Evolutionary conservation across 2,329 filamentous ascomycete genomes (phyloP).

Genomic region (Alternaria triticina): DNA sequence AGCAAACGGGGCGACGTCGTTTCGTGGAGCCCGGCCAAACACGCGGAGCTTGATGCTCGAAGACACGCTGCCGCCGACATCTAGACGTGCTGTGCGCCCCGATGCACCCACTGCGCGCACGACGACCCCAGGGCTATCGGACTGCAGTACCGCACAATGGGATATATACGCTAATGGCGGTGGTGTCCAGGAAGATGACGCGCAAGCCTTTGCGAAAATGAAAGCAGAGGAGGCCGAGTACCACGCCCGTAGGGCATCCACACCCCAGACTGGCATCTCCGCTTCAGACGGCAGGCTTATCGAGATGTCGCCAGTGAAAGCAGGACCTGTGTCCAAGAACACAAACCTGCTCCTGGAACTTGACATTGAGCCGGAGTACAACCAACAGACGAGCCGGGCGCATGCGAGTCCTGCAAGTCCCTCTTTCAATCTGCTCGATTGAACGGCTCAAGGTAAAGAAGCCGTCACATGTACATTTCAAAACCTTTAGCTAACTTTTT

Average conservation of each 20-base stretch:
- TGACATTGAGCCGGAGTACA: not conserved
- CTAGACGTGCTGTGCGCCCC: not conserved
- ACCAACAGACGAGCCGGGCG: not conserved
- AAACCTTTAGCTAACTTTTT: not conserved
- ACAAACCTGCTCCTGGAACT: conserved; percentile 29
- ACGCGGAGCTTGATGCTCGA: conserved; percentile 6
- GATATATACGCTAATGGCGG: conserved; percentile 14
- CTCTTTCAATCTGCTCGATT: conserved; percentile 24
- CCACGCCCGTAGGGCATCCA: conserved; percentile 2
- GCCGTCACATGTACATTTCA: not conserved
- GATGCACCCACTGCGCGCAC: not conserved
- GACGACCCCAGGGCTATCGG: not conserved
- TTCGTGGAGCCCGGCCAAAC: not conserved
- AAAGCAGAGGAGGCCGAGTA: conserved; percentile 21
- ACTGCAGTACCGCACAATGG: conserved; percentile 13
- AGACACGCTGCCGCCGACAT: conserved; percentile 1
- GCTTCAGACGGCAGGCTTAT: conserved; percentile 16
- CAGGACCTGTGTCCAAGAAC: conserved; percentile 11
- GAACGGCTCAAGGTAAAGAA: not conserved
- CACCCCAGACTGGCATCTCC: not conserved
- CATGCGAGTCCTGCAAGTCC: conserved; percentile 5
- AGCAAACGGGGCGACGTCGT: conserved; percentile 2
- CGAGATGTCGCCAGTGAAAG: conserved; percentile 21
- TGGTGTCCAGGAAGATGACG: conserved; percentile 28
- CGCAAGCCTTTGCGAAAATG: conserved; percentile 14